Evolutionary conservation across 1,139 yeast genomes (phyloP), one percentile per base, ranked within the genome.

Genomic region (Magnusiomyces suaveolens): DNA sequence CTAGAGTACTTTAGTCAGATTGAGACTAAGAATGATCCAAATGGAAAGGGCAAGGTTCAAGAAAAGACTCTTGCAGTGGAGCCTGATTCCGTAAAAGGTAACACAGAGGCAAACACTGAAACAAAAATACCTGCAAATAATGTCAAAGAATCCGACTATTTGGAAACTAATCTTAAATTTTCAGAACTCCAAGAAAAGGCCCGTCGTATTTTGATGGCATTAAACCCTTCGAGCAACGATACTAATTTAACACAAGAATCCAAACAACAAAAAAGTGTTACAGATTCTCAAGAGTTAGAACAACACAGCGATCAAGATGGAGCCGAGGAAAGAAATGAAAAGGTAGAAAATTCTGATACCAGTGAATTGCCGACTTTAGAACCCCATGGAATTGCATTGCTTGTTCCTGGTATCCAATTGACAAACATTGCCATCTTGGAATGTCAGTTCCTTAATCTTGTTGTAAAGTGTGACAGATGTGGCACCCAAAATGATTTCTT

Each of bases 401-500:
- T 60, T 4, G 59, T 72, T 20, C 67, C 71, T 0, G 66, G 65
- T 32, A 53, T 72, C 29, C 57, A 61, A 23, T 59, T 72, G 56
- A 59, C 60, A 6, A 66, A 70, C 54, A 63, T 73, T 14, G 69
- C 69, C 1, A 61, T 72, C 25, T 62, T 70, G 29, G 74, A 73
- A 53, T 65, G 71, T 39, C 63, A 64, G 25, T 56, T 67, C 16
- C 61, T 73, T 48, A 68, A 68, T 48, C 55, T 73, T 23, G 66
- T 67, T 23, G 70, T 73, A 43, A 65, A 64, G 43, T 73, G 76
- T 56, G 64, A 62, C 21, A 63, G 73, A 21, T 73, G 76, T 62
- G 69, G 71, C 57, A 62, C 70, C 3, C 59, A 59, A 32, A 69
- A 68, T 50, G 74, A 72, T 47, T 55, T 71, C 50, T 58, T 59